Evolutionary conservation across 345 rosid genomes (phyloP), one percentile per base, ranked within the genome.

Genomic region (Populus alba): DNA sequence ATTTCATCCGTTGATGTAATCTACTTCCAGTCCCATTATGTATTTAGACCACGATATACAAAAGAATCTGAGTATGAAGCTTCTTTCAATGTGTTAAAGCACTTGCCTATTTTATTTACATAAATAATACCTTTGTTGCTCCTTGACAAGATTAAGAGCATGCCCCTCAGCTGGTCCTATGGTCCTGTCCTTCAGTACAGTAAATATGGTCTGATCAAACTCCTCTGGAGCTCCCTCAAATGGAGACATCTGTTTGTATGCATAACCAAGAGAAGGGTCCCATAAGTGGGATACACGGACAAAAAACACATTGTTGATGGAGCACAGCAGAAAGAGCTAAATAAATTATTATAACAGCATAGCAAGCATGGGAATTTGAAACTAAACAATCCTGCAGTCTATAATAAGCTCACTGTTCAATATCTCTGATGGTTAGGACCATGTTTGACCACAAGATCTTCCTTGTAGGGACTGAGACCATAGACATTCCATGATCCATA

Each of bases 121-220:
- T 5, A 47, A 73, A 23, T 29, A 71, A 41, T 88, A 92, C 98
- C 97, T 90, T 68, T 94, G 94, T 85, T 93, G 98, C 63, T 92
- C 98, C 82, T 81, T 85, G 0, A 86, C 94, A 75, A 96, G 85
- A 74, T 90, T 87, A 55, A 88, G 85, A 75, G 85, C 92, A 78
- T 83, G 83, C 67, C 85, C 83, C 79, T 94, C 97, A 4, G 83
- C 82, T 53, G 86, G 72, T 13, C 98, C 94, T 2, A 90, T 86
- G 41, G 92, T 88, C 83, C 93, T 79, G 83, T 88, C 91, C 77
- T 65, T 88, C 57, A 59, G 83, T 33, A 90, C 91, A 0, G 87
- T 72, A 84, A 94, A 90, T 88, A 96, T 93, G 66, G 97, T 89
- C 85, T 88, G 92, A 83, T 93, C 98, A 66, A 96, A 96, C 85